Percentiles rank a stretch among this genome's conserved stretches.
These are phyloP conservation scores for Elongisporangium undulatum DNA, from an alignment of 352 stramenopile genomes.

Conservation along the genomic window DNA sequence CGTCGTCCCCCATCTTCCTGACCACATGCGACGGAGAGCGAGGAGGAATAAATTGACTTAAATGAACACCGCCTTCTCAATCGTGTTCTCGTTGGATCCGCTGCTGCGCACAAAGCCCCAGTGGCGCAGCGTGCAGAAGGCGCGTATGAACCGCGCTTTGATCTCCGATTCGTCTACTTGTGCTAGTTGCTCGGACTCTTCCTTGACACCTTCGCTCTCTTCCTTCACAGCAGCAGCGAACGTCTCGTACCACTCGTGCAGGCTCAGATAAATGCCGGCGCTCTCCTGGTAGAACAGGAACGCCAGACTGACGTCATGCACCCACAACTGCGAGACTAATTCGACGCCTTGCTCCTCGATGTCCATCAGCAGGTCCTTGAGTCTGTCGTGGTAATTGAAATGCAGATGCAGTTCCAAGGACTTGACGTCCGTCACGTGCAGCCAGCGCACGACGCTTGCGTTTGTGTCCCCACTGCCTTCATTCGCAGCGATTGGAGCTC, in stretches of 20 bases:
- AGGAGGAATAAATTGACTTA: slow-evolving; percentile 15
- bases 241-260: slow-evolving; percentile 64
- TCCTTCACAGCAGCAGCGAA: slow-evolving; percentile 41
- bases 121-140: slow-evolving; percentile 60
- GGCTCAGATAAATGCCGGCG: slow-evolving; percentile 45
- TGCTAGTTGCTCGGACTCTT: neutral
- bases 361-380: slow-evolving; percentile 45
- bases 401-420: slow-evolving; percentile 30
- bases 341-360: slow-evolving; percentile 6
- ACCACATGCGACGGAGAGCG: too few relatives aligned
- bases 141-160: slow-evolving; percentile 65
- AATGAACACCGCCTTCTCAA: slow-evolving; percentile 84
- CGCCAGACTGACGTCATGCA: slow-evolving; percentile 54
- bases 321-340: slow-evolving; percentile 20
- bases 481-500: neutral
- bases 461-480: neutral
- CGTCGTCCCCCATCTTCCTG: neutral
- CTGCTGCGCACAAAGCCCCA: slow-evolving; percentile 63
- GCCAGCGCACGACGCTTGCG: slow-evolving; percentile 13
- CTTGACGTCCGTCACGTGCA: slow-evolving; percentile 17
- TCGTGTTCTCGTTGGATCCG: slow-evolving; percentile 39
- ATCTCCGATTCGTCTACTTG: slow-evolving; percentile 18
- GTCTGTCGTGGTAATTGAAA: slow-evolving; percentile 53
- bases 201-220: slow-evolving; percentile 13
- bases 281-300: slow-evolving; percentile 76